These are phyloP conservation scores for Pistacia integerrima DNA, from an alignment of 345 rosid species.

Conservation along the genomic window DNA sequence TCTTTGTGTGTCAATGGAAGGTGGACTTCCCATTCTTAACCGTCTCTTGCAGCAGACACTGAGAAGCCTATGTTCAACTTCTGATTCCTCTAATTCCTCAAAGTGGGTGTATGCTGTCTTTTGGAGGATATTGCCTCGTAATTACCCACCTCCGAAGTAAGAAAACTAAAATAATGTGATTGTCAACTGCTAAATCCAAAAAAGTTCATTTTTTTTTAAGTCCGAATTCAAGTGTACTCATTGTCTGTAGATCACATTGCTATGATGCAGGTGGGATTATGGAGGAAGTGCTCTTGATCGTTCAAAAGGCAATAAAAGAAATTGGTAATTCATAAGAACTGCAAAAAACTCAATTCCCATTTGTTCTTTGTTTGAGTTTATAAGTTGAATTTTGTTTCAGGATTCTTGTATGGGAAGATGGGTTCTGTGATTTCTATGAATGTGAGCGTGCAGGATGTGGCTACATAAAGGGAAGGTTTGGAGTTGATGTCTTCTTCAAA, in stretches of 20 bases:
- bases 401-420: constrained; percentile 89
- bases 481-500: constrained; percentile 73
- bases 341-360: background rate
- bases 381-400: constrained; percentile 28
- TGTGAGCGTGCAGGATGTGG: constrained; percentile 53
- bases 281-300: constrained; percentile 65
- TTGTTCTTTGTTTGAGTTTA: constrained; percentile 1
- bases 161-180: background rate
- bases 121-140: constrained; percentile 80
- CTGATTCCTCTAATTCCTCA: constrained; percentile 54
- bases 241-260: constrained; percentile 19
- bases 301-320: constrained; percentile 70
- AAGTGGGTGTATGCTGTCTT: constrained; percentile 82
- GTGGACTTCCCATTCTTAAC: constrained; percentile 65
- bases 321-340: constrained; percentile 50
- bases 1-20: constrained; percentile 46
- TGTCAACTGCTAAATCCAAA: constrained; percentile 7
- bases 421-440: constrained; percentile 66
- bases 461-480: constrained; percentile 50
- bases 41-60: constrained; percentile 67
- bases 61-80: constrained; percentile 47
- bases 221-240: background rate
- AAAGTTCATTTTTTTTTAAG: background rate
- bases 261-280: constrained; percentile 70
- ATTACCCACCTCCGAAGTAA: constrained; percentile 81